These are phyloP conservation scores for Brasilioporus rufonigricans DNA, from an alignment of 768 basidiomycete genomes.

Conservation along the genomic window DNA sequence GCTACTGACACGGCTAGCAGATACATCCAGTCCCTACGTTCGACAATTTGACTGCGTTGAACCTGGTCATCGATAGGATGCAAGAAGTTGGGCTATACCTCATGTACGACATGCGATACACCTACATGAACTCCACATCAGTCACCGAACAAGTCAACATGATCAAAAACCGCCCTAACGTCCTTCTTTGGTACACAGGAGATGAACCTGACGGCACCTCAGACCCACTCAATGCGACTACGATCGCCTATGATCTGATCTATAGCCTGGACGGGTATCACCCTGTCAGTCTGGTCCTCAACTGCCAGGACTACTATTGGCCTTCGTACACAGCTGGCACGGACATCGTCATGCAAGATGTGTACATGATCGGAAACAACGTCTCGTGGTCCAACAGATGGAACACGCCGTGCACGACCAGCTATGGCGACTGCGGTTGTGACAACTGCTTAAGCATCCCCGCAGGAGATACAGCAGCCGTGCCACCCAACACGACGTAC, in stretches of 20 bases:
- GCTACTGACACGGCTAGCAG: conserved; percentile 25
- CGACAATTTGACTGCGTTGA: conserved; percentile 54
- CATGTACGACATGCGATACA: conserved; percentile 82
- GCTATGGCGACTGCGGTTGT: conserved; percentile 74
- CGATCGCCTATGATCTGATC: conserved; percentile 52
- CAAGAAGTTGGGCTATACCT: conserved; percentile 67
- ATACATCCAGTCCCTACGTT: conserved; percentile 73
- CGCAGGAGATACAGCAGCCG: conserved; percentile 40
- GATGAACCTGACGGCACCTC: conserved; percentile 74
- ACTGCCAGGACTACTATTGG: conserved; percentile 68
- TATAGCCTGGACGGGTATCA: conserved; percentile 64
- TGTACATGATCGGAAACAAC: conserved; percentile 51
- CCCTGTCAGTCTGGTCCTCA: conserved; percentile 62
- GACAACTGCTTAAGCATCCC: conserved; percentile 51
- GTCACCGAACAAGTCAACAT: conserved; percentile 67
- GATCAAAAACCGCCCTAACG: conserved; percentile 64
- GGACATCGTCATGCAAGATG: conserved; percentile 71
- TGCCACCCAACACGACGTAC: conserved; percentile 27
- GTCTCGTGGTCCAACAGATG: conserved; percentile 60
- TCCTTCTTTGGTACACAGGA: conserved; percentile 71
- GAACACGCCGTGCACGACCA: conserved; percentile 59
- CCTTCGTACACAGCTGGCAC: conserved; percentile 56
- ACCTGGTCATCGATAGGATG: conserved; percentile 64
- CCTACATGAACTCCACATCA: conserved; percentile 61
- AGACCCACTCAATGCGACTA: conserved; percentile 59